Evolutionary conservation across 768 basidiomycete species (phyloP).

Genomic region (Scleroderma citrinum): DNA sequence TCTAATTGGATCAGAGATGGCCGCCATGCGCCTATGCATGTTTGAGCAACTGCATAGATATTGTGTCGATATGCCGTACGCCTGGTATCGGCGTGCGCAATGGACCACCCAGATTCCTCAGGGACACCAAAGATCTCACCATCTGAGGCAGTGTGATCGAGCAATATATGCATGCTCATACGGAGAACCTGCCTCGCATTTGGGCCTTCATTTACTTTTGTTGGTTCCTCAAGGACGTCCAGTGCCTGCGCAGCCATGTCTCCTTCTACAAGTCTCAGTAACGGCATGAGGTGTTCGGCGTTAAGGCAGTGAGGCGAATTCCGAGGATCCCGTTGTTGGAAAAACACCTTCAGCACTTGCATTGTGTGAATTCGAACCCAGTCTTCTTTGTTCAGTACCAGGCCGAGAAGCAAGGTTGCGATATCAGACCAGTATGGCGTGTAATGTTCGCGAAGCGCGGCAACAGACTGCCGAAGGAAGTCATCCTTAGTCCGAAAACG

Average conservation of each 20-base stretch:
- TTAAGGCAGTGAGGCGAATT: conserved; percentile 69
- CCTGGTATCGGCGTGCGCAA: conserved; percentile 59
- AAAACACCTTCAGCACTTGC: conserved; percentile 84
- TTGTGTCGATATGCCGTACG: conserved; percentile 67
- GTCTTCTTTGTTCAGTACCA: conserved; percentile 74
- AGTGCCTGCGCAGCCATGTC: conserved; percentile 81
- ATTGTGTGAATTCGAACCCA: conserved; percentile 81
- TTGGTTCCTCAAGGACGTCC: conserved; percentile 90
- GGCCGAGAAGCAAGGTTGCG: conserved; percentile 77
- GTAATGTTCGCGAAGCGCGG: conserved; percentile 82
- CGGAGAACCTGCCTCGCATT: conserved; percentile 82
- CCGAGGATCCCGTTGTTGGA: conserved; percentile 78
- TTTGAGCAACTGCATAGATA: conserved; percentile 80
- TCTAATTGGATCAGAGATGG: conserved; percentile 72
- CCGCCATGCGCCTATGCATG: conserved; percentile 64
- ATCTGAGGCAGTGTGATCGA: conserved; percentile 39
- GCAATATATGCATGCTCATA: conserved; percentile 77
- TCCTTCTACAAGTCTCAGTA: conserved; percentile 82
- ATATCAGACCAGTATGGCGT: conserved; percentile 71
- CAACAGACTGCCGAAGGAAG: conserved; percentile 84
- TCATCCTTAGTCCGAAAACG: conserved; percentile 92
- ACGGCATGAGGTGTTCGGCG: conserved; percentile 85
- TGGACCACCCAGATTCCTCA: conserved; percentile 81
- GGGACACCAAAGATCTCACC: conserved; percentile 80
- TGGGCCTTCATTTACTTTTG: conserved; percentile 69